A percentile compares a stretch with the other conserved stretches of the same genome.
phyloP scores from a whole-genome alignment of 2,329 filamentous ascomycete genomes.

The Cordyceps pruinosa region DNA sequence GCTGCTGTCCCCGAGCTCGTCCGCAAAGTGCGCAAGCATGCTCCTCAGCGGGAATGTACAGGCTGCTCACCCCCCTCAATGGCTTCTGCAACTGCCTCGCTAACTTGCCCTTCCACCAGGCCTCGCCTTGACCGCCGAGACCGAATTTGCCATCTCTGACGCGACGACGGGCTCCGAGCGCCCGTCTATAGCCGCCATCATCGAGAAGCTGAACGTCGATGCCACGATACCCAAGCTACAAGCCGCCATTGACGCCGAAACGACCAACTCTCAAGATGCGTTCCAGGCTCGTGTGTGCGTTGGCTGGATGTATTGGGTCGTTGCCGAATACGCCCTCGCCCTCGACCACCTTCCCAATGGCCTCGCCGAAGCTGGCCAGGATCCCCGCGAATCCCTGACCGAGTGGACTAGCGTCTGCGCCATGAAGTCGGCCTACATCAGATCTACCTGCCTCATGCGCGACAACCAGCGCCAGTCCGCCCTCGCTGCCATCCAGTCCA shows the following conservation, averaged over 20 bases:
- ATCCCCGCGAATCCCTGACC: constrained; percentile 46
- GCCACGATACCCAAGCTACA: constrained; percentile 44
- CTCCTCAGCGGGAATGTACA: constrained; percentile 77
- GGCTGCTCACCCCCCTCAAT: constrained; percentile 21
- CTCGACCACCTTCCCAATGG: constrained; percentile 56
- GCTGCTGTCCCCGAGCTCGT: constrained; percentile 78
- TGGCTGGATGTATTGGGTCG: constrained; percentile 77
- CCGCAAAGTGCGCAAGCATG: constrained; percentile 91
- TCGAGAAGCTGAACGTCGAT: constrained; percentile 39
- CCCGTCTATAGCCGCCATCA: constrained; percentile 35
- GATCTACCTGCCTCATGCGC: constrained; percentile 55
- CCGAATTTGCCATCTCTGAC: constrained; percentile 58
- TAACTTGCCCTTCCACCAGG: constrained; percentile 37
- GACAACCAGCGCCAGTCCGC: constrained; percentile 49
- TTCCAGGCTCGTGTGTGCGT: constrained; percentile 79
- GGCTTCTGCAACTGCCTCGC: constrained; percentile 10
- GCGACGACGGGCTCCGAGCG: constrained; percentile 34
- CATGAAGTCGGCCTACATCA: constrained; percentile 71
- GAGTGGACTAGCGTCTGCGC: constrained; percentile 80
- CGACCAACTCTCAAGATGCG: constrained; percentile 45
- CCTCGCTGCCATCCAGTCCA: constrained; percentile 57
- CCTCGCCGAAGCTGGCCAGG: constrained; percentile 49
- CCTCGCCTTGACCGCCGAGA: constrained; percentile 61
- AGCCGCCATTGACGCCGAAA: constrained; percentile 52
- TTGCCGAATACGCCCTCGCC: constrained; percentile 61